Evolutionary conservation across 805 yeast species (phyloP), one percentile per base, ranked within the genome.

Genomic region (Myxozyma geophila): DNA sequence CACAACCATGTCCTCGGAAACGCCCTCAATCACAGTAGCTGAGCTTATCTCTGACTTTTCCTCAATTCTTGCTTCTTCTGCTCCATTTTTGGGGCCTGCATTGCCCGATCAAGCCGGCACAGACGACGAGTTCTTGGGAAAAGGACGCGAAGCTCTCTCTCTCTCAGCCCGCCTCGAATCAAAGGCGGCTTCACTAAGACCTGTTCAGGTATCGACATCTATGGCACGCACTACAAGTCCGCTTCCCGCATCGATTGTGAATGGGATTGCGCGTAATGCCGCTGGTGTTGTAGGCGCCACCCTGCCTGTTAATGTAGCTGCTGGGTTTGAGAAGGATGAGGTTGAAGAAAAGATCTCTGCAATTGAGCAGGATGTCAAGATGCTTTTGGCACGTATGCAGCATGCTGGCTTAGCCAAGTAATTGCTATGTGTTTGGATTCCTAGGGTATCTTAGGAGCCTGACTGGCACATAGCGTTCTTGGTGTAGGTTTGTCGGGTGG

Each of bases 41-140:
- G 63, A 61, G 33, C n/a, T 51, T 23, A 57, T 61, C 7, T 56
- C 63, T 15, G 64, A 61, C 23, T 39, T 61, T n/a, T 61, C 64
- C 8, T 54, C 64, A 0, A 36, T 60, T 6, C 48, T 46, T 41
- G 63, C 59, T 9, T 39, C 40, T 7, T 19, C 49, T 12, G 49
- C 36, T 12, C 21, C 41, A n/a, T 9, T 36, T 15, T 17, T 17
- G 15, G 28, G 43, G 48, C 56, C 15, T 23, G 21, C 37, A 4
- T 33, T 36, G n/a, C 23, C 21, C 21, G 46, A n/a, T 33, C 37
- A 41, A 21, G 12, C 15, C 13, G 21, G 10, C 23, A 21, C 21
- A 39, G 63, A 60, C 37, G 63, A 55, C 36, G 59, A 55, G 36
- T 53, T 50, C 13, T 36, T 60, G 21, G 39, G n/a, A 36, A 60